A percentile compares a stretch with the other conserved stretches of the same genome.
Evolutionary conservation across 345 rosid species (phyloP).

Genomic region (Melaleuca alternifolia): DNA sequence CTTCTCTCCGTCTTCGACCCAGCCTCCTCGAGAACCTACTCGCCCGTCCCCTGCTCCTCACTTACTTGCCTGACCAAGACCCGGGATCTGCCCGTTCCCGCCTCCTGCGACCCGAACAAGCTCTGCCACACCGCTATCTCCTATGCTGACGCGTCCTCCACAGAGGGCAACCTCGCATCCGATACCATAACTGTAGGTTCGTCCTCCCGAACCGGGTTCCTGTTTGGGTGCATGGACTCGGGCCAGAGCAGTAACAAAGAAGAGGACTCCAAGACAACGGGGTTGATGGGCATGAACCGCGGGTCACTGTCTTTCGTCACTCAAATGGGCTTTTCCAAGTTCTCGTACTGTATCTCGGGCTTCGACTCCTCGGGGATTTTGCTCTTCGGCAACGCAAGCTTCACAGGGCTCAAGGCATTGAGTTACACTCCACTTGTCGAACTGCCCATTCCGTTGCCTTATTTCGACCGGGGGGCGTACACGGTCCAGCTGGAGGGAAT

Average conservation of each 20-base stretch:
- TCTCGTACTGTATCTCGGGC: slow-evolving; percentile 83
- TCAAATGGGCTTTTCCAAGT: slow-evolving; percentile 69
- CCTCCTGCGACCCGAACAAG: slow-evolving; percentile 59
- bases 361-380: slow-evolving; percentile 55
- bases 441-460: slow-evolving; percentile 62
- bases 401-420: slow-evolving; percentile 27
- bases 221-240: slow-evolving; percentile 83
- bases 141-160: slow-evolving; percentile 79
- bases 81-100: slow-evolving; percentile 62
- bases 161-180: slow-evolving; percentile 73
- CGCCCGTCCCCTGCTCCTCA: slow-evolving; percentile 52
- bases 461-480: slow-evolving; percentile 79
- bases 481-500: slow-evolving; percentile 91
- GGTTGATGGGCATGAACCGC: slow-evolving; percentile 86
- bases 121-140: slow-evolving; percentile 70
- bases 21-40: slow-evolving; percentile 21
- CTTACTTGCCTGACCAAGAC: slow-evolving; percentile 57
- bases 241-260: slow-evolving; percentile 49
- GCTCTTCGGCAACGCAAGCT: slow-evolving; percentile 68
- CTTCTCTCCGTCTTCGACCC: too few species aligned
- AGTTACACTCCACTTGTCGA: slow-evolving; percentile 70
- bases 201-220: slow-evolving; percentile 24
- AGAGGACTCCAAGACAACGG: slow-evolving; percentile 59
- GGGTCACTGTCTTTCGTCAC: slow-evolving; percentile 75
- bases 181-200: slow-evolving; percentile 51